phyloP scores from a whole-genome alignment of 192 early-diverging fungal genomes.

The Podila clonocystis region DNA sequence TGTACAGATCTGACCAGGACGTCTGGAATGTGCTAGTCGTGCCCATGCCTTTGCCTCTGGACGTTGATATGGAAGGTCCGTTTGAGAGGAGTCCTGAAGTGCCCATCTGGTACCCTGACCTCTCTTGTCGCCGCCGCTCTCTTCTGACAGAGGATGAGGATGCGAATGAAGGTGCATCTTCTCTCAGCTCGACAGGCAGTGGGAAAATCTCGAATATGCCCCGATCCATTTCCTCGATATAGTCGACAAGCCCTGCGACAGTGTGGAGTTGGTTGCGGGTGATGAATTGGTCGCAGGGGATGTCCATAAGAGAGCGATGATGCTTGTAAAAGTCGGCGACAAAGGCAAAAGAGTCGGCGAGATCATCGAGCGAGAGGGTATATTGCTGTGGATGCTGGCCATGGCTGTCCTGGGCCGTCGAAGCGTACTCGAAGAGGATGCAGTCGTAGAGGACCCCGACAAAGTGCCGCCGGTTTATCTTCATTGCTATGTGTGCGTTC shows the following conservation, averaged over 20 bases:
- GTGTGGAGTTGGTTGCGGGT: conserved; percentile 41
- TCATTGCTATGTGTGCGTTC: conserved; percentile 8
- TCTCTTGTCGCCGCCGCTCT: conserved; percentile 11
- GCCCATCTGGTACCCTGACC: background rate
- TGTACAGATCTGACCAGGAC: conserved; percentile 8
- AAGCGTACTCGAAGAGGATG: conserved; percentile 41
- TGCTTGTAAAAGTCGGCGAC: conserved; percentile 48
- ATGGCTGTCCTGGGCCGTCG: conserved; percentile 9
- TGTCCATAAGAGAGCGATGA: conserved; percentile 33
- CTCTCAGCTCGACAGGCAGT: conserved; percentile 16
- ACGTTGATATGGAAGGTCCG: background rate
- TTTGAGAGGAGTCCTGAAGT: background rate
- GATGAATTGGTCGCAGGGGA: conserved; percentile 47
- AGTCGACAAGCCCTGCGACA: conserved; percentile 31
- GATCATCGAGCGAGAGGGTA: conserved; percentile 27
- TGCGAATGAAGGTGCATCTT: conserved; percentile 31
- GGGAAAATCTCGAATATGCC: conserved; percentile 41
- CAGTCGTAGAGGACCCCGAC: conserved; percentile 42
- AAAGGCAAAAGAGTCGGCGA: conserved; percentile 42
- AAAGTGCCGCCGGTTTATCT: conserved; percentile 41
- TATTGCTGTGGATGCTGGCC: background rate
- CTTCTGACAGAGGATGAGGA: conserved; percentile 27
- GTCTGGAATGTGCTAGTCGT: background rate
- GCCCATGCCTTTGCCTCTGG: background rate
- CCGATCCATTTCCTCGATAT: conserved; percentile 40